Percentiles rank a stretch among this genome's conserved stretches.
phyloP scores from a whole-genome alignment of 441 rosid genomes.

The Croton setiger region DNA sequence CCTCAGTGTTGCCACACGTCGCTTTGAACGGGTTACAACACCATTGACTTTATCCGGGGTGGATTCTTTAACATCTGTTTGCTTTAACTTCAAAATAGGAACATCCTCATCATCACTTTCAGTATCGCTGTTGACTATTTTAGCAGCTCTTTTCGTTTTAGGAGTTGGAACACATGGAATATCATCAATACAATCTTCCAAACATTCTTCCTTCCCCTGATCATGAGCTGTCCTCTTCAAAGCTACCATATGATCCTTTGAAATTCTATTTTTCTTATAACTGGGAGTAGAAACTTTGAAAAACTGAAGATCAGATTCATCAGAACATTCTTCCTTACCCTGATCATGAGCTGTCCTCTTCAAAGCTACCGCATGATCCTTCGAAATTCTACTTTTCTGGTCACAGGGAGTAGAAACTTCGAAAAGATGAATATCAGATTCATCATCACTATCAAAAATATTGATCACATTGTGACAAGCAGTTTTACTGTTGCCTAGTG shows the following conservation, averaged over 20 bases:
- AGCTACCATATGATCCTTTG: not conserved
- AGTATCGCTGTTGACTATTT: slow-evolving; percentile 44
- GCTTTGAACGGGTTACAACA: slow-evolving; percentile 20
- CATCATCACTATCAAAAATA: slow-evolving; percentile 49
- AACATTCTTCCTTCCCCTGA: slow-evolving; percentile 21
- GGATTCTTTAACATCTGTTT: slow-evolving; percentile 20
- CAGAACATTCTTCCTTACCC: too few species aligned
- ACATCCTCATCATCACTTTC: slow-evolving; percentile 52
- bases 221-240: slow-evolving; percentile 3
- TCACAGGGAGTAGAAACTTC: slow-evolving; percentile 3
- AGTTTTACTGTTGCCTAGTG: slow-evolving; percentile 29
- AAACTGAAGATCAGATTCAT: too few species aligned
- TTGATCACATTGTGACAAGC: slow-evolving; percentile 26
- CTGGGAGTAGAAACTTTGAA: not conserved
- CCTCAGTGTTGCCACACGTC: slow-evolving; percentile 35
- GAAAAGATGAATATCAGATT: slow-evolving; percentile 14
- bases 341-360: not conserved
- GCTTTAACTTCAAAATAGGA: slow-evolving; percentile 39
- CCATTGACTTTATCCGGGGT: slow-evolving; percentile 9
- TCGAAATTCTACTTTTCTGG: slow-evolving; percentile 14
- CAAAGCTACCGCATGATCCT: slow-evolving; percentile 14
- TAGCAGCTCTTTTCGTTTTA: slow-evolving; percentile 44
- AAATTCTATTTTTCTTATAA: slow-evolving; percentile 17
- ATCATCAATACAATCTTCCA: slow-evolving; percentile 27
- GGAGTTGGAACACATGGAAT: slow-evolving; percentile 23